These are phyloP conservation scores for Tetrahymena thermophila DNA, from an alignment of 73 alveolate genomes.

Conservation along the genomic window DNA sequence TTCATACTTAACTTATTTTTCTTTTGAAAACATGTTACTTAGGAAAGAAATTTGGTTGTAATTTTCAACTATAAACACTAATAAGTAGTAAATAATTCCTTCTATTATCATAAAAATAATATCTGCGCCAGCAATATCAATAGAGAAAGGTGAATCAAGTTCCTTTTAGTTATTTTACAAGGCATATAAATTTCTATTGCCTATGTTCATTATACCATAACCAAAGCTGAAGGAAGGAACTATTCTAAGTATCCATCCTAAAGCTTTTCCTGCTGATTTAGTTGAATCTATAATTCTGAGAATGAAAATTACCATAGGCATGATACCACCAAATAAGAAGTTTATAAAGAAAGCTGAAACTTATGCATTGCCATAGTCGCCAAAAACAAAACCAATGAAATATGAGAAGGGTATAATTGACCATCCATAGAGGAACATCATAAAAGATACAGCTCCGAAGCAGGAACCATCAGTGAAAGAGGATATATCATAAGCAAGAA, in stretches of 20 bases:
- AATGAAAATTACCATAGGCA: constrained; percentile 43
- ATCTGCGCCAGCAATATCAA: constrained; percentile 43
- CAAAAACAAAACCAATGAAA: constrained; percentile 50
- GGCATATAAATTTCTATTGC: constrained; percentile 26
- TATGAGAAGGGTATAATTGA: constrained; percentile 68
- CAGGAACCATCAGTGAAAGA: constrained; percentile 18
- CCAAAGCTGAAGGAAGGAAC: constrained; percentile 63
- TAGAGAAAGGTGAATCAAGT: constrained; percentile 18
- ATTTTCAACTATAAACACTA: constrained; percentile 41
- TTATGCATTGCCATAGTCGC: constrained; percentile 51
- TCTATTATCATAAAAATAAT: constrained; percentile 3
- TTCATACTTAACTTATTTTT: background rate
- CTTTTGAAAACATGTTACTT: background rate
- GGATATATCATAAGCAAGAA: constrained; percentile 52
- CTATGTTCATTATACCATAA: constrained; percentile 38
- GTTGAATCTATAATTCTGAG: constrained; percentile 57
- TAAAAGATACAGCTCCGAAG: constrained; percentile 47
- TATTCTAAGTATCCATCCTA: constrained; percentile 56
- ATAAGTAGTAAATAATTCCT: constrained; percentile 2
- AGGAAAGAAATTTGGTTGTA: constrained; percentile 33
- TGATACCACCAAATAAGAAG: constrained; percentile 54
- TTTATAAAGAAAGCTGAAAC: constrained; percentile 48
- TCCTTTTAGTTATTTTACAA: constrained; percentile 24
- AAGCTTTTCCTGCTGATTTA: constrained; percentile 35
- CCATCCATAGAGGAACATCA: constrained; percentile 60